Conservation (phyloP, 108 stramenopile genomes). For the Stephanodiscus minutulus region DNA sequence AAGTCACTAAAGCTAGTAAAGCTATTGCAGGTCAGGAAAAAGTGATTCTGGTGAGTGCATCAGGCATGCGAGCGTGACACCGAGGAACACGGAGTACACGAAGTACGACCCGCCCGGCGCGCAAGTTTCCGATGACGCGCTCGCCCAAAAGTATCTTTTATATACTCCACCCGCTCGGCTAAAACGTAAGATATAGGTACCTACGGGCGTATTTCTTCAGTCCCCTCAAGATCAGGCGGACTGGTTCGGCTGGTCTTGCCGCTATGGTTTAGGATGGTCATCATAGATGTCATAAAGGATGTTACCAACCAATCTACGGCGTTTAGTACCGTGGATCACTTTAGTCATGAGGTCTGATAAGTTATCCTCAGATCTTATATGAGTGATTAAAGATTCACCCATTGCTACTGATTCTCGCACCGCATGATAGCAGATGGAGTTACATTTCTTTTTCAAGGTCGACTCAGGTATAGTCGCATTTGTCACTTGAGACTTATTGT, state of each 20-base stretch:
- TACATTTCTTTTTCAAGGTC: too few species aligned
- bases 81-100: too few species aligned
- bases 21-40: too few species aligned
- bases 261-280: background rate
- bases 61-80: too few species aligned
- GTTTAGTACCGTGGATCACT: background rate
- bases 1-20: too few species aligned
- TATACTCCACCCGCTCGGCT: too few species aligned
- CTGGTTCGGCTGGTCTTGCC: background rate
- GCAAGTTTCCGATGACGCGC: too few species aligned
- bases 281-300: conserved; percentile 1
- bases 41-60: too few species aligned
- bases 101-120: too few species aligned
- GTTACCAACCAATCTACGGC: background rate
- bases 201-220: too few species aligned
- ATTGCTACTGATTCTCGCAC: conserved; percentile 40
- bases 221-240: background rate
- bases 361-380: conserved; percentile 29
- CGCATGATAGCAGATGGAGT: conserved; percentile 36
- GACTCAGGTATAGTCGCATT: conserved; percentile 42
- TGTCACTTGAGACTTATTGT: conserved; percentile 52
- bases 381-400: conserved; percentile 1
- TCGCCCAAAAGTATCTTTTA: too few species aligned
- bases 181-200: too few species aligned
- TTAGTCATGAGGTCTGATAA: conserved; percentile 55